Evolutionary conservation across 2,329 filamentous ascomycete genomes (phyloP), one percentile per base, ranked within the genome.

Genomic region (Dendrostoma leiphaemia): DNA sequence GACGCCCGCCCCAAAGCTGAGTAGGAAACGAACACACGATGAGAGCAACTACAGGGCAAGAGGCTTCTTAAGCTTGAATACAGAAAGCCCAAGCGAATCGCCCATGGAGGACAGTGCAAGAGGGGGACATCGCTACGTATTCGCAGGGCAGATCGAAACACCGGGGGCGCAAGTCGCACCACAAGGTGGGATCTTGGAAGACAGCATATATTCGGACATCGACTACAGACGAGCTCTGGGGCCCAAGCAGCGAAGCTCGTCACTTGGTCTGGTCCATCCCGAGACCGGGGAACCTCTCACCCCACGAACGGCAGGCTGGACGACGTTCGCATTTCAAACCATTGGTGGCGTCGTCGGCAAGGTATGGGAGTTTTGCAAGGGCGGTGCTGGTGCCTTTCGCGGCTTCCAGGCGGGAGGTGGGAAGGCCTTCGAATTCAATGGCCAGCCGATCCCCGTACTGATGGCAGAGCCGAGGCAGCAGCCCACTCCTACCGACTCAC

Each of bases 361-460:
- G 64, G 84, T 96, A 0, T 91, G 90, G 81, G 83, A 91, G 61
- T 94, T 96, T 63, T 96, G 92, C 74, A 89, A 77, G 67, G 74
- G 75, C 0, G 83, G 81, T 8, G 83, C 88, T 0, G 83, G 80
- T 8, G 83, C 88, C 0, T 95, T 97, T 65, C 81, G 82, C 51
- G 92, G 92, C 0, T 97, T 97, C 68, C 86, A 92, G 58, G 91
- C 92, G 12, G 93, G 92, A 7, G 90, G 88, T 3, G 93, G 92
- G 8, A 78, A 77, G 56, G 85, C 84, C 24, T 96, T 92, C 64
- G 74, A 80, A 6, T 73, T 90, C 61, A 67, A 75, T 19, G 65
- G 54, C 54, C 46, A 51, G 49, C 62, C 26, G 21, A 21, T 51
- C 29, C 13, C 55, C 21, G 24, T 24, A 12, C 45, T 48, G 28